Evolutionary conservation across 306 rosid species (phyloP), one percentile per base, ranked within the genome.

Genomic region (Citrullus mucosospermus): DNA sequence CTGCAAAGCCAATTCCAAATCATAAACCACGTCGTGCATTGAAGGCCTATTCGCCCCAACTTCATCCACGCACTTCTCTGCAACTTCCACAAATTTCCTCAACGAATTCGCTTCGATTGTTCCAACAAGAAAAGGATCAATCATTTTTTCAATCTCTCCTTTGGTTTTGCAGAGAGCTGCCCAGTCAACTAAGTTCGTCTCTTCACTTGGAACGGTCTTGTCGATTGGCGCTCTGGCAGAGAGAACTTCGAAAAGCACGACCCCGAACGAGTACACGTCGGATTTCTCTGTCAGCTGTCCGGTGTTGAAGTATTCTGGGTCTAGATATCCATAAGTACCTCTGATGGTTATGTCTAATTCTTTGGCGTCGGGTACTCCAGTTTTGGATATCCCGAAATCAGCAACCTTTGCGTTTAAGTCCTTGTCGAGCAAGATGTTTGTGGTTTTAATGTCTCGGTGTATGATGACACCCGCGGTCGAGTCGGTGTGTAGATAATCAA

Each of bases 371-470:
- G 61, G 63, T 50, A 3, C 63, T 1, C 61, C 30, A 3, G 18
- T 16, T 11, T 44, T 78, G 1, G 81, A 78, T 61, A 62, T 67
- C 18, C 81, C 81, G 4, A 78, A 68, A 79, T 79, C 82, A 0
- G 78, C 77, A 9, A 68, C 77, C 58, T 69, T 78, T 4, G 43
- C 80, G 1, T 25, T 36, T 2, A 2, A 8, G 14, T 61, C 14
- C 50, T 41, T 28, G 43, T 68, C 67, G 11, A 79, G 63, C 17
- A 72, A 50, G 59, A 80, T 80, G 78, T 80, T 80, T 6, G 83
- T 80, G 14, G 80, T 60, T 72, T 80, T 80, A 5, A 80, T 73
- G 43, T 75, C 79, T 5, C 76, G 34, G 22, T 80, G 83, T 1
- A 80, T 75, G 76, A 81, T 75, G 12, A 65, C 25, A 4, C 66